These are phyloP conservation scores for Fusarium oxysporum DNA, from an alignment of 2,329 filamentous ascomycete species.

Conservation along the genomic window DNA sequence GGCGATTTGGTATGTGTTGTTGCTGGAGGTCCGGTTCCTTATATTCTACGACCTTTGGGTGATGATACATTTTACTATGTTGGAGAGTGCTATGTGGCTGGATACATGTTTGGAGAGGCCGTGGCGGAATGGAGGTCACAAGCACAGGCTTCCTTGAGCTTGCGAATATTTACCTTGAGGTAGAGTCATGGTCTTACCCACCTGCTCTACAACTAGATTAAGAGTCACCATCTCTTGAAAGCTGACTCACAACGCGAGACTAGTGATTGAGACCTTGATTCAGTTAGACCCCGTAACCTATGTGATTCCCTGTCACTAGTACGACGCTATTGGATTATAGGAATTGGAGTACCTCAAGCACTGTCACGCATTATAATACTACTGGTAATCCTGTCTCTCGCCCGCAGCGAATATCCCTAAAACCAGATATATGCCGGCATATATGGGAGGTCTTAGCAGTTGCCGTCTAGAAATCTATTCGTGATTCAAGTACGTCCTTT, in stretches of 20 bases:
- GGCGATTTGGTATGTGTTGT: not conserved
- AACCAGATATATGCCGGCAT: too few relatives aligned
- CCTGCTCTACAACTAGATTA: not conserved
- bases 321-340: not conserved
- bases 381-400: not conserved
- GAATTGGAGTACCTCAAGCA: not conserved
- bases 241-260: not conserved
- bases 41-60: not conserved
- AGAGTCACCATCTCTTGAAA: rapidly evolving
- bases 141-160: not conserved
- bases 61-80: not conserved
- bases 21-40: not conserved
- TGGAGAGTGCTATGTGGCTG: not conserved
- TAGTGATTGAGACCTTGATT: not conserved
- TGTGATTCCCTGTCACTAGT: rapidly evolving
- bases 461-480: too few relatives aligned
- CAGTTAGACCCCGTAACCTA: not conserved
- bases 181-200: not conserved
- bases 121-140: not conserved
- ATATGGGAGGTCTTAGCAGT: too few relatives aligned
- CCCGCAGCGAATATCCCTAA: rapidly evolving
- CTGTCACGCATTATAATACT: not conserved
- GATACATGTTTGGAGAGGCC: not conserved
- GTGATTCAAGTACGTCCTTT: too few relatives aligned
- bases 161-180: not conserved